Percentiles rank a stretch among this genome's conserved stretches.
Conservation (phyloP, 73 alveolate species). For the Symbiodinium pilosum region DNA sequence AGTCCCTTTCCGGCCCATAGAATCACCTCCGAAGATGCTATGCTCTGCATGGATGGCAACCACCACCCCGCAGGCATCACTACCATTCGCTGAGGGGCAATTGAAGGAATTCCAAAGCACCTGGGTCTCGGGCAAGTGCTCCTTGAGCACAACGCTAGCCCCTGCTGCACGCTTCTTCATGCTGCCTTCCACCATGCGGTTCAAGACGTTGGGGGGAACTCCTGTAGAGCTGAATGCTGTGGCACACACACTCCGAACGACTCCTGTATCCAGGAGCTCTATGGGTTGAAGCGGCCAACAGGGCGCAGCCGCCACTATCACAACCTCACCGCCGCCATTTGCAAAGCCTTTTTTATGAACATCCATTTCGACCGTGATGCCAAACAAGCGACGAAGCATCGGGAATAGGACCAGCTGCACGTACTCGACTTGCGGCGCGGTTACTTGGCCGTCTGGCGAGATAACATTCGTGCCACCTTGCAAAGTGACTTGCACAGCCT, state of each 20-base stretch:
- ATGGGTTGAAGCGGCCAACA: slow-evolving; percentile 33
- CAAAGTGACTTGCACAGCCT: slow-evolving; percentile 28
- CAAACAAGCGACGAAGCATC: slow-evolving; percentile 49
- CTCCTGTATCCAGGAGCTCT: slow-evolving; percentile 27
- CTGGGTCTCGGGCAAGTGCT: not conserved
- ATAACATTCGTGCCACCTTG: slow-evolving; percentile 78
- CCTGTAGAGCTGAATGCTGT: slow-evolving; percentile 39
- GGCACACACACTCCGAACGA: not conserved
- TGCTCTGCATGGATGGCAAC: not conserved
- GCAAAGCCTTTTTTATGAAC: slow-evolving; percentile 53
- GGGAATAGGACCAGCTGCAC: slow-evolving; percentile 47
- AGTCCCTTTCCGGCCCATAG: slow-evolving; percentile 53
- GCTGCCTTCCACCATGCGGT: slow-evolving; percentile 67
- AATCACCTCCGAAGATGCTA: slow-evolving; percentile 61
- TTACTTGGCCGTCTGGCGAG: slow-evolving; percentile 31
- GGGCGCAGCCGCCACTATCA: not conserved
- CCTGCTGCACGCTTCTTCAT: slow-evolving; percentile 52
- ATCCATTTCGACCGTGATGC: slow-evolving; percentile 31
- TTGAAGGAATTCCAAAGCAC: slow-evolving; percentile 10
- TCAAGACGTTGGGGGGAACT: slow-evolving; percentile 33
- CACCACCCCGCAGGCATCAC: slow-evolving; percentile 69
- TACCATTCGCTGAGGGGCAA: slow-evolving; percentile 47
- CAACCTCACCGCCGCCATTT: slow-evolving; percentile 48
- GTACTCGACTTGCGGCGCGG: slow-evolving; percentile 55
- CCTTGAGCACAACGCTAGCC: slow-evolving; percentile 30